phyloP scores from a whole-genome alignment of 2,329 filamentous ascomycete genomes.

The Diatrype stigma region DNA sequence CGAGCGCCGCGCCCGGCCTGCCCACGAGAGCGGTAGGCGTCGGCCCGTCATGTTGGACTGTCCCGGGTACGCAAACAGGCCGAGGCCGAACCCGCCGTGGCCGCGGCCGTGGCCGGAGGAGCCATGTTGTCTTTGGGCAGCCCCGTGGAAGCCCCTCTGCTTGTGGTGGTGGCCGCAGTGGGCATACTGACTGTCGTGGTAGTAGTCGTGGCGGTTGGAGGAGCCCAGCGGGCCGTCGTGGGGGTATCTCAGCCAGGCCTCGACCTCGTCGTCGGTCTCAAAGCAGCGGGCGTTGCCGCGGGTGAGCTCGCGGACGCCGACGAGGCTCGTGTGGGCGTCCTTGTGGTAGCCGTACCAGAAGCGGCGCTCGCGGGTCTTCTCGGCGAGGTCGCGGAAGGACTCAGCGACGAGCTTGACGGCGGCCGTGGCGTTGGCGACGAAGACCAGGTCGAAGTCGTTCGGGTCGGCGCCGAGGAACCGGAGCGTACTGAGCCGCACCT shows the following conservation, averaged over 20 bases:
- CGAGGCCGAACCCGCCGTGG: slow-evolving; percentile 20
- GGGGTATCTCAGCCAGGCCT: slow-evolving; percentile 36
- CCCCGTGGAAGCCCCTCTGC: too few relatives aligned
- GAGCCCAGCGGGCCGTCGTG: not conserved
- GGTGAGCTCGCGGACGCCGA: slow-evolving; percentile 67
- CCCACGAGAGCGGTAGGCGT: slow-evolving; percentile 57
- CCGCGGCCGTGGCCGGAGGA: too few relatives aligned
- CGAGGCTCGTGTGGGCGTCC: slow-evolving; percentile 58
- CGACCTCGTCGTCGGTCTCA: slow-evolving; percentile 48
- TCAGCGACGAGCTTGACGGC: slow-evolving; percentile 72
- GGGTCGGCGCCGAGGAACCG: slow-evolving; percentile 56
- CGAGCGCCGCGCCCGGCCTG: slow-evolving; percentile 31
- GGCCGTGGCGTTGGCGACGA: slow-evolving; percentile 88
- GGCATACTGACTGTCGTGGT: too few relatives aligned
- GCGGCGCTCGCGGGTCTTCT: slow-evolving; percentile 37
- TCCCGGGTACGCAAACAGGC: slow-evolving; percentile 60
- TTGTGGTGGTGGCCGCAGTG: too few relatives aligned
- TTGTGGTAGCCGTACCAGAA: slow-evolving; percentile 60
- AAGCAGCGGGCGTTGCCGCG: slow-evolving; percentile 54
- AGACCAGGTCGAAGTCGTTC: slow-evolving; percentile 62
- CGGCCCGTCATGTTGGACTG: slow-evolving; percentile 69
- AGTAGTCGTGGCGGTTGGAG: slow-evolving; percentile 13
- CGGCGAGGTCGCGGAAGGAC: slow-evolving; percentile 49
- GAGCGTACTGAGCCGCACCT: slow-evolving; percentile 49
- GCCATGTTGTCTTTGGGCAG: too few relatives aligned